Evolutionary conservation across 805 yeast species (phyloP).

Genomic region (Cyberlindnera nakhonratchasimensis): DNA sequence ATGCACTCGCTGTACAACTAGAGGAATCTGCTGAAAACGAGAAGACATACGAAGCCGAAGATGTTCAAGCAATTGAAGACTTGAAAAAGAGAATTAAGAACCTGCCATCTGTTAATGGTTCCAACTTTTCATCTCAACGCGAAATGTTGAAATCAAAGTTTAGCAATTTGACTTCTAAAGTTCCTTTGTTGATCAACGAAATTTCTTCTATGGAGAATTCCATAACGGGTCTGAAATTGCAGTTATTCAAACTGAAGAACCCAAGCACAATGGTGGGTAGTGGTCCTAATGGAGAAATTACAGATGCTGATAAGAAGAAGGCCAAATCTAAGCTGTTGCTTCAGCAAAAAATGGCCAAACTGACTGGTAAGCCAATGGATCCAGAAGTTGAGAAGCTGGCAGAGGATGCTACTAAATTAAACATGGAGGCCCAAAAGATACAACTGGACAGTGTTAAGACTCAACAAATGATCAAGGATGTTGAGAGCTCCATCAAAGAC

Average conservation of each 20-base stretch:
- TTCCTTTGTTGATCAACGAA: slow-evolving; percentile 62
- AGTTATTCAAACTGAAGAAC: slow-evolving; percentile 57
- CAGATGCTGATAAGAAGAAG: slow-evolving; percentile 76
- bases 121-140: slow-evolving; percentile 6
- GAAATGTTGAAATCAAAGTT: slow-evolving; percentile 35
- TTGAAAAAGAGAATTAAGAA: slow-evolving; percentile 44
- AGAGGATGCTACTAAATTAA: slow-evolving; percentile 37
- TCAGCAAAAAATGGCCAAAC: slow-evolving; percentile 84
- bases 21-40: slow-evolving; percentile 37
- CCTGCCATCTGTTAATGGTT: slow-evolving; percentile 39
- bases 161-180: slow-evolving; percentile 31
- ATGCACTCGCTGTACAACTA: slow-evolving; percentile 36
- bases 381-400: slow-evolving; percentile 33
- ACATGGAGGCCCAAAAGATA: slow-evolving; percentile 48
- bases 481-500: slow-evolving; percentile 67
- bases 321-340: slow-evolving; percentile 75
- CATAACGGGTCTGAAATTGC: slow-evolving; percentile 63
- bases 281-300: slow-evolving; percentile 82
- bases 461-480: slow-evolving; percentile 59
- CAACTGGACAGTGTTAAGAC: slow-evolving; percentile 53
- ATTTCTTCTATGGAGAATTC: slow-evolving; percentile 61
- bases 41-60: slow-evolving; percentile 43
- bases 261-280: slow-evolving; percentile 75
- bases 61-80: slow-evolving; percentile 38
- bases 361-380: slow-evolving; percentile 71